Conservation (phyloP, 1,284 basidiomycete genomes). For the Volvariella surrecta region DNA sequence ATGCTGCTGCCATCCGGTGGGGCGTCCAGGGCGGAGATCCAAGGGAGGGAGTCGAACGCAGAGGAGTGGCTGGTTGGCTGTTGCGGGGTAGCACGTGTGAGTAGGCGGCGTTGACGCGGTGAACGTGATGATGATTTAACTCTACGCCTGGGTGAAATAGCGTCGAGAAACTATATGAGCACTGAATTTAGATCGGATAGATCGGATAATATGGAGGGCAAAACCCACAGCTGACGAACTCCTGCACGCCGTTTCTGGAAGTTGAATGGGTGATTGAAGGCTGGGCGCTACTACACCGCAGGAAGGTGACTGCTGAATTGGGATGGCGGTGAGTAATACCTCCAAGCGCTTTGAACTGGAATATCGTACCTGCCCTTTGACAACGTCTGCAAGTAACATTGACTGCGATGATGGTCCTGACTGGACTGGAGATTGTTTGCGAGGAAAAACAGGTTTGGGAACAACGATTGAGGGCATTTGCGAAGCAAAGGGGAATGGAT, state of each 20-base stretch:
- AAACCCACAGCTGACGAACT: conserved; percentile 2
- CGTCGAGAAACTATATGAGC: conserved; percentile 11
- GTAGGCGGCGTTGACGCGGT: conserved; percentile 21
- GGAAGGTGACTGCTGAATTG: conserved; percentile 11
- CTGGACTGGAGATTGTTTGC: too few species aligned
- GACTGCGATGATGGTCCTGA: too few species aligned
- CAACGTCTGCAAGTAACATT: too few species aligned
- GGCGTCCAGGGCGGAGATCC: conserved; percentile 47
- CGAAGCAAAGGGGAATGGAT: neutral
- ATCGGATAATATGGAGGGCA: neutral
- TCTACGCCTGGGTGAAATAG: conserved; percentile 16
- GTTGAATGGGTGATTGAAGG: conserved; percentile 16
- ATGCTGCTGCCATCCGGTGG: conserved; percentile 26
- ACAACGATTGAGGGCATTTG: conserved; percentile 9
- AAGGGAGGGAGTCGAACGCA: conserved; percentile 50
- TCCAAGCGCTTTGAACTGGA: conserved; percentile 6
- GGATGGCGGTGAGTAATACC: conserved; percentile 11
- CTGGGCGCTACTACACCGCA: conserved; percentile 6
- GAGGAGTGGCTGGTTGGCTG: conserved; percentile 20
- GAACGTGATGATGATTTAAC: conserved; percentile 18
- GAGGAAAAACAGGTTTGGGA: conserved; percentile 5
- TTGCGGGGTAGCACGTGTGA: conserved; percentile 13
- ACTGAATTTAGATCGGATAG: conserved; percentile 1
- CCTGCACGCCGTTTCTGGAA: conserved; percentile 13
- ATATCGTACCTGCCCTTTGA: neutral